These are phyloP conservation scores for Alternaria burnsii DNA, from an alignment of 2,329 filamentous ascomycete species.

Conservation along the genomic window DNA sequence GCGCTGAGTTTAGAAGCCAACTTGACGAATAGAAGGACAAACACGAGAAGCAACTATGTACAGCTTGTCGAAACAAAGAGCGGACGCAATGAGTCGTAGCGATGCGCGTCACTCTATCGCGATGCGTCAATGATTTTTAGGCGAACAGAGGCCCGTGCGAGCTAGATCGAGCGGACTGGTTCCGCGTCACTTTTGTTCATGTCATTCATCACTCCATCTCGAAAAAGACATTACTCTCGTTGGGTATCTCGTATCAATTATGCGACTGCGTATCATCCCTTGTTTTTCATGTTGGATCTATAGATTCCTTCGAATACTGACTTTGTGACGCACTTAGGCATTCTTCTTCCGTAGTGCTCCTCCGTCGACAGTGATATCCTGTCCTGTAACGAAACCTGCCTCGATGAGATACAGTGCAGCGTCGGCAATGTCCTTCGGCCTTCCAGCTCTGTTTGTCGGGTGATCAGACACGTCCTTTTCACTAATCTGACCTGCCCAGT, in stretches of 20 bases:
- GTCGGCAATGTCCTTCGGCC: conserved; percentile 57
- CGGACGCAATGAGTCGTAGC: not conserved
- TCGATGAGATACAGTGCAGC: conserved; percentile 54
- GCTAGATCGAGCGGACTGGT: conserved; percentile 3
- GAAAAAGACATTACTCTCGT: not conserved
- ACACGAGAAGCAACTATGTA: conserved; percentile 11
- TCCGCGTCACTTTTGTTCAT: conserved; percentile 1
- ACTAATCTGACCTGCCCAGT: conserved; percentile 49
- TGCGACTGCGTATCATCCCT: not conserved
- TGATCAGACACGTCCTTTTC: conserved; percentile 56
- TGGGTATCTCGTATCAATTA: conserved; percentile 1
- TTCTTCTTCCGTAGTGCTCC: conserved; percentile 49
- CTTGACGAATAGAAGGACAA: conserved; percentile 28
- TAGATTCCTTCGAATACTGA: not conserved
- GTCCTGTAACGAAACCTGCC: conserved; percentile 51
- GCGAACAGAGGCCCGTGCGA: conserved; percentile 12
- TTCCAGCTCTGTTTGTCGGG: conserved; percentile 56
- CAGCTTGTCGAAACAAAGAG: conserved; percentile 7
- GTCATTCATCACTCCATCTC: not conserved
- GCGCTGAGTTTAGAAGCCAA: conserved; percentile 41
- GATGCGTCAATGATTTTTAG: conserved; percentile 16
- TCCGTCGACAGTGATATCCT: conserved; percentile 51
- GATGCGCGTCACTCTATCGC: conserved; percentile 16
- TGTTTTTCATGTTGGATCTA: not conserved
- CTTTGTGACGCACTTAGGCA: not conserved